Evolutionary conservation across 495 filamentous ascomycete species (phyloP), one percentile per base, ranked within the genome.

Genomic region (Clohesyomyces aquaticus): DNA sequence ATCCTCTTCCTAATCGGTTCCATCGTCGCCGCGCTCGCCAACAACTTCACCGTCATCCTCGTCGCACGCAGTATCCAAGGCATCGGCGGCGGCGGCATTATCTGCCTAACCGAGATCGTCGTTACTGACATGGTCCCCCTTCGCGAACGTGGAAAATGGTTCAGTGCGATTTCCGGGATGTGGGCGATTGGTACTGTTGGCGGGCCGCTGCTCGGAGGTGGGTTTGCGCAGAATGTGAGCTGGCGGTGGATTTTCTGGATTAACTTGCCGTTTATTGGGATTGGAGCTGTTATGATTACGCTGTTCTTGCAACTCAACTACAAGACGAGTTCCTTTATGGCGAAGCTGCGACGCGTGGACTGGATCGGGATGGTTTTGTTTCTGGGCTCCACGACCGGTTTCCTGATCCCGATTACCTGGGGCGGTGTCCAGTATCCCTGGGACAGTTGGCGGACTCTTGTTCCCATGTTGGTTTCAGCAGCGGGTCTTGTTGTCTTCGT

Each of bases 61-160:
- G 76, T 85, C 43, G 87, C 88, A 6, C 81, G 89, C 21, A 77
- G 81, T 2, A 75, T 91, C 14, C 89, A 91, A 55, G 89, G 89
- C 19, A 75, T 88, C n/a, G 89, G 88, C 22, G 87, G 86, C 19
- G 88, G 89, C 21, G 88, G 88, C 0, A 79, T 89, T 11, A 79
- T 86, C 43, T 79, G 79, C 8, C 72, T 91, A 32, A 84, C 83
- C 1, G 83, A 88, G 66, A 82, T 90, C 47, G 68, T 90, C 1
- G 78, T 93, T 59, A 83, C 87, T 0, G 87, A 91, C 63, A 73
- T 89, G 3, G 82, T 85, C 29, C 82, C 83, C 12, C 72, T 86
- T 10, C 59, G 78, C 0, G 69, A 78, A 52, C 75, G 83, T 47
- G 81, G 81, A 2, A 75, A 77, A 46, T 82, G 74, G 69, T 74